Base-by-base conservation (phyloP, 1,139 yeast species). In the Yamadazyma triangularis region DNA sequence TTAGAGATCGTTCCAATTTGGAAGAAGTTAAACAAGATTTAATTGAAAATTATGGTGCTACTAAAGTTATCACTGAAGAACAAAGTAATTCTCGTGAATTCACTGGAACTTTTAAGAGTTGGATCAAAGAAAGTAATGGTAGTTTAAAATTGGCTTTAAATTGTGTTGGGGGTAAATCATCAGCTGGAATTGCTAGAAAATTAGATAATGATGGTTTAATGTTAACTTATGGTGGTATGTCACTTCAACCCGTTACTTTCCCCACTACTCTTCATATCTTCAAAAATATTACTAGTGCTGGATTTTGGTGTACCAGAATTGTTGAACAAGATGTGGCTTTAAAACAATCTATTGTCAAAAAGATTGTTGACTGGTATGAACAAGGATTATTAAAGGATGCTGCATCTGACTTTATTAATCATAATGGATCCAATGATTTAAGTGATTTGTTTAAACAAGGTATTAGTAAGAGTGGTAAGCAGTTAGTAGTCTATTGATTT, bases 191-290 rank as follows among this genome's bases (percentile, higher is more conserved):
- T 44, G 91, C 95, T 7, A 73, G 96, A 43, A 88, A 88, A 52
- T 70, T 91, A 40, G 77, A 74, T 31, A 52, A 60, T 13, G 70
- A 76, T 39, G 86, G 88, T 19, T 70, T 83, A 41, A 68, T 91
- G 69, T 77, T 85, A 47, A 88, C 98, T 1, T 91, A 91, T 53
- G 99, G 99, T 18, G 98, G 96, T 29, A 91, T 91, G 98, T 86
- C 97, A 4, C 79, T 80, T 67, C 91, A 87, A 60, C 98, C 98
- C 3, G 93, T 93, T 15, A 73, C 77, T 12, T 60, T 91, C 36
- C 96, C 97, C 25, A 87, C 96, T 1, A 77, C 95, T 1, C 63
- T 86, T 39, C 85, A 86, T 50, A 89, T 93, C 42, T 91, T 91
- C 68, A 91, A 88, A 56, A 84, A 89, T 50, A 59, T 91, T 38